These are phyloP conservation scores for Pseudoneurospora amorphoporcata DNA, from an alignment of 495 filamentous ascomycete species.

Conservation along the genomic window DNA sequence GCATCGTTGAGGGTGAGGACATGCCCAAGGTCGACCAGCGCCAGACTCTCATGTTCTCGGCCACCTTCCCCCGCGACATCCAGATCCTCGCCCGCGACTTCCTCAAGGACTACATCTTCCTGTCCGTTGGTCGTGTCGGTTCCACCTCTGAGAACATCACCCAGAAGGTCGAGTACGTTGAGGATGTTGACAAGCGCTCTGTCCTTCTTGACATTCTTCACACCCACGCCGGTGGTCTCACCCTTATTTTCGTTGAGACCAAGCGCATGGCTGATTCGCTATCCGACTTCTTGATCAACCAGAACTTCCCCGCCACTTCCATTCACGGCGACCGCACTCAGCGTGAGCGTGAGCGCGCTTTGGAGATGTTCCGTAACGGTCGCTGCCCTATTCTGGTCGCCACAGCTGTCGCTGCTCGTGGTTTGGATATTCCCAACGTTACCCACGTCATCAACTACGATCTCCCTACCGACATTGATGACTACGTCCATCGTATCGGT, in stretches of 20 bases:
- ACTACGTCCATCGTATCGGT: conserved; percentile 99
- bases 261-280: conserved; percentile 99
- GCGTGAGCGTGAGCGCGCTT: conserved; percentile 93
- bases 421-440: conserved; percentile 95
- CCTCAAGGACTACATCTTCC: conserved; percentile 95
- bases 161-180: conserved; percentile 96
- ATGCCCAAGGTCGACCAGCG: conserved; percentile 80
- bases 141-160: conserved; percentile 99
- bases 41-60: conserved; percentile 99
- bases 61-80: conserved; percentile 96
- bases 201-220: conserved; percentile 95
- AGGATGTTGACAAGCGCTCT: conserved; percentile 94
- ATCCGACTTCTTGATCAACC: conserved; percentile 95
- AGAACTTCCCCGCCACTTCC: conserved; percentile 95
- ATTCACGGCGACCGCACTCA: conserved; percentile 98
- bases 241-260: conserved; percentile 96
- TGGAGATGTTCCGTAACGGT: conserved; percentile 93
- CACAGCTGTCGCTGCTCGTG: conserved; percentile 92
- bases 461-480: conserved; percentile 95
- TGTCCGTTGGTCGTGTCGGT: conserved; percentile 96
- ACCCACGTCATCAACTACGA: conserved; percentile 99
- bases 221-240: conserved; percentile 83
- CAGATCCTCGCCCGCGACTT: conserved; percentile 98
- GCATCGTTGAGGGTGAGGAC: conserved; percentile 95
- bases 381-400: conserved; percentile 94